These are phyloP conservation scores for Naganishia sp. DNA, from an alignment of 1,284 basidiomycete genomes.

Conservation along the genomic window DNA sequence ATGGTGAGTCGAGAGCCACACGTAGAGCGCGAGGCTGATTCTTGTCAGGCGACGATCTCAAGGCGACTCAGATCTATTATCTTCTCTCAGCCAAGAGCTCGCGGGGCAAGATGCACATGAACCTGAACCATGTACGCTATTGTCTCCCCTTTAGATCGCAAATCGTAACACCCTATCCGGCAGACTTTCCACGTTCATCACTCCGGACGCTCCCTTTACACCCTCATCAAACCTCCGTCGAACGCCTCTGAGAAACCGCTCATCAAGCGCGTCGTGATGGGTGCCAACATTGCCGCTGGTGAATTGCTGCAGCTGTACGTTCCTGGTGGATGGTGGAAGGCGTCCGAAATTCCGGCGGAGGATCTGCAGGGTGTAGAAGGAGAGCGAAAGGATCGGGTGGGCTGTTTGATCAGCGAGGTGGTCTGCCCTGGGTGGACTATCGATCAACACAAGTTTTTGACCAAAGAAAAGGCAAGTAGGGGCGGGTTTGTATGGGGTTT, in stretches of 20 bases:
- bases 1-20: neutral
- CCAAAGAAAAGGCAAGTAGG: slow-evolving; percentile 41
- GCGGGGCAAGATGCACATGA: slow-evolving; percentile 49
- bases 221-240: slow-evolving; percentile 43
- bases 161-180: neutral
- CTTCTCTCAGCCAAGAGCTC: slow-evolving; percentile 42
- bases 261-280: slow-evolving; percentile 45
- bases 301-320: slow-evolving; percentile 49
- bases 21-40: too few relatives aligned
- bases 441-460: slow-evolving; percentile 48
- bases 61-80: slow-evolving; percentile 48
- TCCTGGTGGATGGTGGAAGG: slow-evolving; percentile 52
- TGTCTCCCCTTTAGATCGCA: neutral
- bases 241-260: slow-evolving; percentile 31
- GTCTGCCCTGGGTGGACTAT: slow-evolving; percentile 47
- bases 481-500: neutral
- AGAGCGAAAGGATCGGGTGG: slow-evolving; percentile 37
- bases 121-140: slow-evolving; percentile 42
- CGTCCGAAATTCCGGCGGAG: slow-evolving; percentile 46
- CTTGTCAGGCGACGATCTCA: slow-evolving; percentile 27
- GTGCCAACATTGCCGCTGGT: slow-evolving; percentile 39
- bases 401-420: slow-evolving; percentile 49
- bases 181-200: slow-evolving; percentile 49
- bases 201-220: slow-evolving; percentile 48
- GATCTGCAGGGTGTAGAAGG: slow-evolving; percentile 37